Percentiles rank a stretch among this genome's conserved stretches.
These are phyloP conservation scores for Cynanchum wilfordii DNA, from an alignment of 257 asterid genomes.

Conservation along the genomic window DNA sequence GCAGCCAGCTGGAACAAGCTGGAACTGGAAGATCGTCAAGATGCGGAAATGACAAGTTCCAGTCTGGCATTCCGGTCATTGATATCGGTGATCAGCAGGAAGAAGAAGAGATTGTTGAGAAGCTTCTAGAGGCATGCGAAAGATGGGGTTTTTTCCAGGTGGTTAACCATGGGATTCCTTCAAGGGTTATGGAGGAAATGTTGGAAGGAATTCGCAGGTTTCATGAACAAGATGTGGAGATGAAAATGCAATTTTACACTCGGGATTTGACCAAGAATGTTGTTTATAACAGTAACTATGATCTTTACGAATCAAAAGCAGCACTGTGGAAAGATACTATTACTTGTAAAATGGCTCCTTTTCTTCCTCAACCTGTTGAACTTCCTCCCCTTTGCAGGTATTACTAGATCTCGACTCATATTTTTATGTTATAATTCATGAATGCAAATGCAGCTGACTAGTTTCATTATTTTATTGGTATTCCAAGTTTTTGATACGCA, in stretches of 20 bases:
- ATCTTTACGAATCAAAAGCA: constrained; percentile 18
- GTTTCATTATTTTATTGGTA: too few species aligned
- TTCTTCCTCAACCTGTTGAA: background rate
- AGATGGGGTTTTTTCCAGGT: constrained; percentile 6
- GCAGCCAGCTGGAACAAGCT: background rate
- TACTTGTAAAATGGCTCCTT: background rate
- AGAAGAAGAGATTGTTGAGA: background rate
- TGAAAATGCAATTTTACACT: background rate
- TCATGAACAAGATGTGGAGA: background rate
- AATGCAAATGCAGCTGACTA: too few species aligned
- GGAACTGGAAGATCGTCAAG: background rate
- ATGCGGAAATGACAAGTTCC: background rate
- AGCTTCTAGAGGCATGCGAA: background rate
- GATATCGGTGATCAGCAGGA: background rate
- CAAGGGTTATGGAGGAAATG: background rate
- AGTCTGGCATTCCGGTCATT: constrained; percentile 1
- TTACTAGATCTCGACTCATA: too few species aligned
- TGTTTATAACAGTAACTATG: background rate
- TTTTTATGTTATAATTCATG: too few species aligned
- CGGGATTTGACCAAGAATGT: background rate
- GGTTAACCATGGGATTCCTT: constrained; percentile 1
- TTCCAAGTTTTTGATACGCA: too few species aligned
- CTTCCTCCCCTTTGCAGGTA: constrained; percentile 8
- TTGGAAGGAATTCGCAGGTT: background rate
- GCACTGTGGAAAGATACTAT: background rate